Percentiles rank a stretch among this genome's conserved stretches.
Evolutionary conservation across 176 grass and related monocot genomes (phyloP).

Genomic region (Typha latifolia): DNA sequence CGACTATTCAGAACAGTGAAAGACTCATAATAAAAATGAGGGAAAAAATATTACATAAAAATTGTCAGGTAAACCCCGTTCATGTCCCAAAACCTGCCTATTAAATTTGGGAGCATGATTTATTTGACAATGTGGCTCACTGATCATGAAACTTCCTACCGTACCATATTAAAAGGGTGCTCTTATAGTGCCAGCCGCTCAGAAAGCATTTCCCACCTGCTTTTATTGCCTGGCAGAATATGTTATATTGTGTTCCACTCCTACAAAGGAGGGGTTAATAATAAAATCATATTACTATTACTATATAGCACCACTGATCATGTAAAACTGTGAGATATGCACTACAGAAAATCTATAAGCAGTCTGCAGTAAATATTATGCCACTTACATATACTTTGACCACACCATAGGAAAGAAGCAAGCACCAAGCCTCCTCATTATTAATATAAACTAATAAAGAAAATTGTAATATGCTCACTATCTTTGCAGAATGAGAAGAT

Average conservation of each 20-base stretch:
- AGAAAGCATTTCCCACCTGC: slow-evolving; percentile 18
- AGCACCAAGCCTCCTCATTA: too few species aligned
- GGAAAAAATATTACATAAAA: not conserved
- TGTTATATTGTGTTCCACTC: slow-evolving; percentile 15
- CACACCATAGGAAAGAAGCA: too few species aligned
- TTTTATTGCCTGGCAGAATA: slow-evolving; percentile 19
- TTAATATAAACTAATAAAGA: too few species aligned
- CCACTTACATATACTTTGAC: too few species aligned
- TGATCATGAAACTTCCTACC: slow-evolving; percentile 11
- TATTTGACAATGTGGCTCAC: not conserved
- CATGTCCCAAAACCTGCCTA: not conserved
- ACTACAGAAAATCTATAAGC: too few species aligned
- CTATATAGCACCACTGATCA: not conserved
- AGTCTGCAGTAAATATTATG: too few species aligned
- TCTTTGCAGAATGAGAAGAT: too few species aligned
- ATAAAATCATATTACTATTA: not conserved
- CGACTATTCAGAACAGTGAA: not conserved
- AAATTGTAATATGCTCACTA: too few species aligned
- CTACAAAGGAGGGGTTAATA: slow-evolving; percentile 17
- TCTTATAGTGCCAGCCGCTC: slow-evolving; percentile 11
- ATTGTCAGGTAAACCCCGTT: not conserved
- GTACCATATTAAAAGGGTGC: slow-evolving; percentile 19
- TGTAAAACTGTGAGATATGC: too few species aligned
- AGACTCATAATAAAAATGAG: not conserved
- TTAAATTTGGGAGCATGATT: slow-evolving; percentile 1